Evolutionary conservation across 2,329 filamentous ascomycete genomes (phyloP), one percentile per base, ranked within the genome.

Genomic region (Botrytis paeoniae): DNA sequence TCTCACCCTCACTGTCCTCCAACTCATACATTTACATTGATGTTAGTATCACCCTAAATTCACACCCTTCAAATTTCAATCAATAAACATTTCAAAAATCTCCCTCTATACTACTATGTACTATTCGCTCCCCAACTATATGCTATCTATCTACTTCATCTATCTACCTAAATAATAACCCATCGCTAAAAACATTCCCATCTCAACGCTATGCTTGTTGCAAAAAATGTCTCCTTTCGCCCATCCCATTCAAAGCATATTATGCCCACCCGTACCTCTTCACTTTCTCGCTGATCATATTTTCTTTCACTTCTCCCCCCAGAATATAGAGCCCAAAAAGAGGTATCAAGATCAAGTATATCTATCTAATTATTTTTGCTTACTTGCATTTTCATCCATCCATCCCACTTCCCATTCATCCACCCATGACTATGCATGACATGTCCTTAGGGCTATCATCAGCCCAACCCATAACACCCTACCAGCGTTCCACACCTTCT

Each of bases 341-440:
- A 68, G 48, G 43, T 61, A 41, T 43, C 57, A 68, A 68, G 51
- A 60, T 68, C 62, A 72, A 68, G 70, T 68, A 72, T 68, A 72
- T 68, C 70, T 71, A 72, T 72, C 60, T 71, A 71, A 62, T 43
- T 65, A 25, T 54, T 41, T 25, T 39, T 72, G 64, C 57, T 64
- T 60, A 57, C 20, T 29, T 41, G 51, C 51, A 57, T 57, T 66
- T 32, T n/a, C 35, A 57, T 39, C 51, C 51, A 29, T 37, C 63
- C 60, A 43, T 59, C 51, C n/a, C 51, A n/a, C 51, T 57, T 57
- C 51, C 25, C 51, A 29, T 29, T 57, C n/a, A 29, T 57, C 51
- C 51, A 57, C 51, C 64, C 41, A 41, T 22, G 20, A 32, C 29
- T 35, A 66, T 66, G 51, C 51, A 57, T 39, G 35, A 48, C 32